phyloP scores from a whole-genome alignment of 176 grass and related monocot genomes.

The Phoenix dactylifera region DNA sequence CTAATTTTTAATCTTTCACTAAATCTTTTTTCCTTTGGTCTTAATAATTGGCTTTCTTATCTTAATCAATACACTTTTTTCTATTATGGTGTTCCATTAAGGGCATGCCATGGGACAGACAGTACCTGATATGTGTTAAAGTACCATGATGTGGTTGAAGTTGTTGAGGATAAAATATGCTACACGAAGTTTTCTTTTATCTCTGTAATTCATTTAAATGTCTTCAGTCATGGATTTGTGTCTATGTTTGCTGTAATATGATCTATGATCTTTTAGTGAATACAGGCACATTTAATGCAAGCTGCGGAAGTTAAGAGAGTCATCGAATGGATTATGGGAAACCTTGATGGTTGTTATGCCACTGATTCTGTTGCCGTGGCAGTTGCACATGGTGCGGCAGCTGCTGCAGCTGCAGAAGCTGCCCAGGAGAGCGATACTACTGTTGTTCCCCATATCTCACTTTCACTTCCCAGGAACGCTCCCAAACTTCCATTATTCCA shows the following conservation, averaged over 20 bases:
- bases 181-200: not conserved
- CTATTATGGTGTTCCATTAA: too few relatives aligned
- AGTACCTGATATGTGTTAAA: too few relatives aligned
- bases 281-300: slow-evolving; percentile 84
- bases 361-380: slow-evolving; percentile 27
- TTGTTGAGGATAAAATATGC: too few relatives aligned
- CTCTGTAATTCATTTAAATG: not conserved
- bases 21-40: too few relatives aligned
- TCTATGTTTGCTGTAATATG: slow-evolving; percentile 10
- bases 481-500: slow-evolving; percentile 53
- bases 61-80: too few relatives aligned
- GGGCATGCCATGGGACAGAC: too few relatives aligned
- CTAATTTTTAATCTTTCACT: too few relatives aligned
- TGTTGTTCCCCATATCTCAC: slow-evolving; percentile 47
- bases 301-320: slow-evolving; percentile 95
- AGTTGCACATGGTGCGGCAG: slow-evolving; percentile 16
- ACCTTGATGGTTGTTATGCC: slow-evolving; percentile 56
- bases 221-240: too few relatives aligned
- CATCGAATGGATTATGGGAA: slow-evolving; percentile 86
- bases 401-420: slow-evolving; percentile 37
- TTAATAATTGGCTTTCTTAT: too few relatives aligned
- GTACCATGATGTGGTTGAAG: too few relatives aligned
- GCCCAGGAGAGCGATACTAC: slow-evolving; percentile 39
- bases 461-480: slow-evolving; percentile 41
- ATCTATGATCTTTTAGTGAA: slow-evolving; percentile 31